Conservation (phyloP, 2,329 filamentous ascomycete genomes). For the Scedosporium minutisporum region DNA sequence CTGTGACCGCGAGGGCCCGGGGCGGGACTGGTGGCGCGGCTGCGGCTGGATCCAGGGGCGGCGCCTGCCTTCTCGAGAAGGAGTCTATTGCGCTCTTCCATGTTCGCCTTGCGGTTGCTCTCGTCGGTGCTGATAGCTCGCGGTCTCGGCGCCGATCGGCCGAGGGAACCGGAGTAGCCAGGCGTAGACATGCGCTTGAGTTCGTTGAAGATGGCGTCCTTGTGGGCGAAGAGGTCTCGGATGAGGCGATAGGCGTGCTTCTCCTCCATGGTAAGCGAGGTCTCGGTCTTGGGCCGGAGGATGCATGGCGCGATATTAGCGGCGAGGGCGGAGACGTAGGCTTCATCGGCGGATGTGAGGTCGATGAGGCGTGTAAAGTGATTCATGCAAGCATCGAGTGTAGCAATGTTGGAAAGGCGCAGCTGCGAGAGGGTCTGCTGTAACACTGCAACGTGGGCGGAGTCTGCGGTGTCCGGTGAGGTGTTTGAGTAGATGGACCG, state of each 20-base stretch:
- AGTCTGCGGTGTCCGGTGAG: slow-evolving; percentile 64
- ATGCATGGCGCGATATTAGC: slow-evolving; percentile 73
- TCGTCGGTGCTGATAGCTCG: slow-evolving; percentile 92
- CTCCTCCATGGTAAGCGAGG: slow-evolving; percentile 88
- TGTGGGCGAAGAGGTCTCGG: slow-evolving; percentile 85
- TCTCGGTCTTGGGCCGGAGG: slow-evolving; percentile 77
- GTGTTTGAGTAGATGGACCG: slow-evolving; percentile 91
- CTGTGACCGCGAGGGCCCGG: slow-evolving; percentile 54
- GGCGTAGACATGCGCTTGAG: slow-evolving; percentile 79
- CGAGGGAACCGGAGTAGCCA: slow-evolving; percentile 51
- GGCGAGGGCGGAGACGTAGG: slow-evolving; percentile 68
- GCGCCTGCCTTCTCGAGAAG: slow-evolving; percentile 58
- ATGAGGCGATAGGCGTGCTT: slow-evolving; percentile 85
- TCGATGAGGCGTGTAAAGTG: slow-evolving; percentile 97
- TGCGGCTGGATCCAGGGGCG: slow-evolving; percentile 62
- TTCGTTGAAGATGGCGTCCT: slow-evolving; percentile 90
- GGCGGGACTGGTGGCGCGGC: slow-evolving; percentile 57
- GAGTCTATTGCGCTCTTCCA: slow-evolving; percentile 85
- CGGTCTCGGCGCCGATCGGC: slow-evolving; percentile 48
- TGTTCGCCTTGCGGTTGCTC: slow-evolving; percentile 84
- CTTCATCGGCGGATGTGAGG: slow-evolving; percentile 87
- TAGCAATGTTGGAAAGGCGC: slow-evolving; percentile 92
- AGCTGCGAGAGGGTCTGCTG: slow-evolving; percentile 94
- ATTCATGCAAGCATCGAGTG: slow-evolving; percentile 95
- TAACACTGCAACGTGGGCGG: slow-evolving; percentile 76